Percentiles rank a stretch among this genome's conserved stretches.
phyloP scores from a whole-genome alignment of 1,139 yeast species.

The Ogataea hybrid region DNA sequence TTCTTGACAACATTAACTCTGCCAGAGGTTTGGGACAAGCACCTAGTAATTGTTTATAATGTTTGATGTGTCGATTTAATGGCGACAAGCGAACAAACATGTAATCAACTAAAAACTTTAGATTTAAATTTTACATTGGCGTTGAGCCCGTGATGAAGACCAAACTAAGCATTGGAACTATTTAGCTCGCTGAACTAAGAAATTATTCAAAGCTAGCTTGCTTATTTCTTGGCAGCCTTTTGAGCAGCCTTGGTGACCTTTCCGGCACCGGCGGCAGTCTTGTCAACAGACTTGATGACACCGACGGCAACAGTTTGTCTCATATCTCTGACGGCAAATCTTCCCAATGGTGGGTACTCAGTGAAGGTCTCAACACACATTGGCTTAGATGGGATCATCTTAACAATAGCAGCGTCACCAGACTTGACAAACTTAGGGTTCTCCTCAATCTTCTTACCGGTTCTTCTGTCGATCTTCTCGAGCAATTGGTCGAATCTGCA shows the following conservation, averaged over 20 bases:
- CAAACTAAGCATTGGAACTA: slow-evolving; percentile 14
- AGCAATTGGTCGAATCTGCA: no score
- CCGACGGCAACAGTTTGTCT: slow-evolving; percentile 99
- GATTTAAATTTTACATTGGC: no score
- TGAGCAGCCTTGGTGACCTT: slow-evolving; percentile 99
- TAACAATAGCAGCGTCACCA: no score
- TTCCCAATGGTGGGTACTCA: slow-evolving; percentile 72
- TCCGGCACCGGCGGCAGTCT: slow-evolving; percentile 87
- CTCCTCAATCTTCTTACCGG: no score
- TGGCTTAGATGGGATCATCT: no score
- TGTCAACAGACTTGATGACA: slow-evolving; percentile 98
- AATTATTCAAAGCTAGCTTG: background rate
- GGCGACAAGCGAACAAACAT: no score
- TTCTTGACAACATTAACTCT: slow-evolving; percentile 14
- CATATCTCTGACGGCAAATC: slow-evolving; percentile 99
- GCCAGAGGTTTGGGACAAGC: slow-evolving; percentile 16
- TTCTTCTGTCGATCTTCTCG: no score
- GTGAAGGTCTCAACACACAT: no score
- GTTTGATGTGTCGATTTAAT: no score
- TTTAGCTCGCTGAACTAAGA: background rate
- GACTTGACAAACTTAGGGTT: no score
- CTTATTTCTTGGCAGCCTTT: slow-evolving; percentile 97
- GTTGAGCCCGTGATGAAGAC: slow-evolving; percentile 1
- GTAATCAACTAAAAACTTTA: no score
- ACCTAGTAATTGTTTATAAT: no score